phyloP scores from a whole-genome alignment of 2,329 filamentous ascomycete genomes.

The Pseudogymnoascus sp. region DNA sequence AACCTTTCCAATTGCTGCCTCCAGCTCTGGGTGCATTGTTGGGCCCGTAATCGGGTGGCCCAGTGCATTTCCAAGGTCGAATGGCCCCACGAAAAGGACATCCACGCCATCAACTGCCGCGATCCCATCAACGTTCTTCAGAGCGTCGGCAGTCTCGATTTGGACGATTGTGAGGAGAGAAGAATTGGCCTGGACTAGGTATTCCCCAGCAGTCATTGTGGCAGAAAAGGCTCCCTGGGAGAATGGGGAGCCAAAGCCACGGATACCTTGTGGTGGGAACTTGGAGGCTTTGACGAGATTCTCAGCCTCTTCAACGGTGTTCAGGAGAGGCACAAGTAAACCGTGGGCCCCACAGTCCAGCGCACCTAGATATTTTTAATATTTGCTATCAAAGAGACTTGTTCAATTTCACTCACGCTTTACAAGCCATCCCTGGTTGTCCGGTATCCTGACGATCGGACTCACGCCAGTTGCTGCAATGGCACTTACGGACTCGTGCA shows the following conservation, averaged over 20 bases:
- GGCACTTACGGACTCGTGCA: conserved; percentile 52
- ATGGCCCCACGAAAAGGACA: conserved; percentile 58
- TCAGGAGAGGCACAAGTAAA: conserved; percentile 48
- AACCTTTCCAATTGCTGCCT: conserved; percentile 51
- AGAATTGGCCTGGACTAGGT: conserved; percentile 50
- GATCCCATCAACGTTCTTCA: conserved; percentile 55
- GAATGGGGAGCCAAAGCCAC: conserved; percentile 51
- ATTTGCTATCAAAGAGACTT: conserved; percentile 18
- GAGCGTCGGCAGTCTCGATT: conserved; percentile 58
- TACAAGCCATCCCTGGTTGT: conserved; percentile 49
- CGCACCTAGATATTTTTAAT: conserved; percentile 36
- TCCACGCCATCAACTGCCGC: conserved; percentile 54
- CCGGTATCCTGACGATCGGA: conserved; percentile 51
- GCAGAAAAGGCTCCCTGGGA: conserved; percentile 43
- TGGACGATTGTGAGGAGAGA: conserved; percentile 58
- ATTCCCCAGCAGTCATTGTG: conserved; percentile 44
- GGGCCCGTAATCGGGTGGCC: conserved; percentile 55
- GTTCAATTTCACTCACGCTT: conserved; percentile 38
- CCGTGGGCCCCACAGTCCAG: conserved; percentile 52
- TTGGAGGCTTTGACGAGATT: conserved; percentile 45
- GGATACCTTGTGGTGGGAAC: conserved; percentile 47
- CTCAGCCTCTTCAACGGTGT: conserved; percentile 46
- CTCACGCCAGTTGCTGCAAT: conserved; percentile 49
- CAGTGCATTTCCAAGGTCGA: conserved; percentile 59
- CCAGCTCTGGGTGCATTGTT: conserved; percentile 51